These are phyloP conservation scores for Meyerozyma elateridarum DNA, from an alignment of 1,139 yeast species.

Conservation along the genomic window DNA sequence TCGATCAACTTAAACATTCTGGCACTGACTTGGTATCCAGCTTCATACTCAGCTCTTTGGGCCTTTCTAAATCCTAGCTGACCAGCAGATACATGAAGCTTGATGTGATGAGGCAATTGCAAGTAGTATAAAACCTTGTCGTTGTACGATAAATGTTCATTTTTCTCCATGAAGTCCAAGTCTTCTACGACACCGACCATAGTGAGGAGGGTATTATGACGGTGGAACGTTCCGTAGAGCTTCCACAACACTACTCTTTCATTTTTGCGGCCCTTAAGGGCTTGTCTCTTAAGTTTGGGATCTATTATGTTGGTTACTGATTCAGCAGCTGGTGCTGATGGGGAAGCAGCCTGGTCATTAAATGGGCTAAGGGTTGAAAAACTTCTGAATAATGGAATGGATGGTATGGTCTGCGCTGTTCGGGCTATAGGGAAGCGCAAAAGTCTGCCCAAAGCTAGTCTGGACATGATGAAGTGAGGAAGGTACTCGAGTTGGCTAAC, in stretches of 20 bases:
- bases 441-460: too few species aligned
- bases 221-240: constrained; percentile 69
- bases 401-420: too few species aligned
- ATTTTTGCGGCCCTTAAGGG: constrained; percentile 14
- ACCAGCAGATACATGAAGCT: constrained; percentile 65
- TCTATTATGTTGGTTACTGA: constrained; percentile 1
- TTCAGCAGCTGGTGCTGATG: not conserved
- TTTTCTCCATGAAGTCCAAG: constrained; percentile 51
- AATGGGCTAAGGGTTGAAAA: too few species aligned
- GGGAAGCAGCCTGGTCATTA: too few species aligned
- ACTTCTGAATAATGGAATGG: too few species aligned
- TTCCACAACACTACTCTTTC: constrained; percentile 54
- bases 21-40: constrained; percentile 82
- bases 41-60: constrained; percentile 89
- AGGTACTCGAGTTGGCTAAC: too few species aligned
- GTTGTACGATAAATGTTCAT: constrained; percentile 56
- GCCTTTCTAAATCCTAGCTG: constrained; percentile 72
- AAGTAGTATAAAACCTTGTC: constrained; percentile 75
- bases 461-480: too few species aligned
- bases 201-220: constrained; percentile 80
- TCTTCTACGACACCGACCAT: constrained; percentile 71
- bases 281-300: constrained; percentile 3
- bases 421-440: too few species aligned
- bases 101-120: constrained; percentile 74
- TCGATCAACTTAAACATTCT: constrained; percentile 69